phyloP scores from a whole-genome alignment of 169 alveolate genomes.

The Neospora caninum region DNA sequence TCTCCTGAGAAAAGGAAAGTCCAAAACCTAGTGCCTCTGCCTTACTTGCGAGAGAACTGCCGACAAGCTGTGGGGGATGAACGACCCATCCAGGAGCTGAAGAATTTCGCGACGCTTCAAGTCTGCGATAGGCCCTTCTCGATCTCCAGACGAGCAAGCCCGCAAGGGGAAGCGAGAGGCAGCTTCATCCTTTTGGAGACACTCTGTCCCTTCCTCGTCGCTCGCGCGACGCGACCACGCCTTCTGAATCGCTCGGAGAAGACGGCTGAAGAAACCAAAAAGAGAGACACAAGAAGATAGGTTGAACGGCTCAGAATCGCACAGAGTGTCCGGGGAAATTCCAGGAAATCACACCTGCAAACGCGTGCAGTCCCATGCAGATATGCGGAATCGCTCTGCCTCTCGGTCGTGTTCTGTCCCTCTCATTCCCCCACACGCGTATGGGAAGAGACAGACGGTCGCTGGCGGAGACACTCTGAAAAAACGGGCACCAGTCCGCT shows the following conservation, averaged over 20 bases:
- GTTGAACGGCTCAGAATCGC: too few relatives aligned
- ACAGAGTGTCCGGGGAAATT: too few relatives aligned
- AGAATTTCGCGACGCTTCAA: constrained; percentile 14
- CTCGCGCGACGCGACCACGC: not conserved
- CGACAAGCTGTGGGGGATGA: not conserved
- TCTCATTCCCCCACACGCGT: too few relatives aligned
- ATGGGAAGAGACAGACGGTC: too few relatives aligned
- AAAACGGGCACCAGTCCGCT: too few relatives aligned
- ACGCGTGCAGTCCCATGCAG: too few relatives aligned
- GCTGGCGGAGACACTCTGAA: too few relatives aligned
- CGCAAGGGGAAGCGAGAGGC: not conserved
- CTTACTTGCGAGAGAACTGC: not conserved
- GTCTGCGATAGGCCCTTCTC: not conserved
- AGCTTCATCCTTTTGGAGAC: not conserved
- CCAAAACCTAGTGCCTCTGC: too few relatives aligned
- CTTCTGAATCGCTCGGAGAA: not conserved
- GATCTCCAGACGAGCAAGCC: not conserved
- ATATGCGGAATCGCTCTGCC: too few relatives aligned
- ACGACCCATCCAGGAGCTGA: constrained; percentile 35
- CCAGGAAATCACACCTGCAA: too few relatives aligned
- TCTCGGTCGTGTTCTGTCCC: too few relatives aligned
- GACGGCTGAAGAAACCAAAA: not conserved
- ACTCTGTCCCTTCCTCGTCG: not conserved
- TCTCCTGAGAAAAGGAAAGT: too few relatives aligned
- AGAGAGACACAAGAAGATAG: not conserved